Base-by-base conservation (phyloP, 2,329 filamentous ascomycete genomes). In the Aspergillus bombycis region DNA sequence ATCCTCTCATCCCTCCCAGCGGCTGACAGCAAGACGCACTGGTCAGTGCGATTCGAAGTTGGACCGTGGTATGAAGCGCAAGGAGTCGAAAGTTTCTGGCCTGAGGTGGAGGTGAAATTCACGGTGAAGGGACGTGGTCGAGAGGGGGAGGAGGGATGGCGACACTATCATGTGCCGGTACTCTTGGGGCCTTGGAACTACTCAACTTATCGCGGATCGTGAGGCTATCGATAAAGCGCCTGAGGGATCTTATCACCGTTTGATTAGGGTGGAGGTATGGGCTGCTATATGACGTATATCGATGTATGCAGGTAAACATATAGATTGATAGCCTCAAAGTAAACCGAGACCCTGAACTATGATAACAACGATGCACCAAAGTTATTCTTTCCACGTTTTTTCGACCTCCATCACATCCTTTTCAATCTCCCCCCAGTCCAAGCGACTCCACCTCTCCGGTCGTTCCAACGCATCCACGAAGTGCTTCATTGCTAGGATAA, bases 91-190 rank as follows among this genome's bases (percentile, higher is more conserved):
- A 80, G 79, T 69, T 82, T 84, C 69, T 84, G 81, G 79, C 81
- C 81, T 2, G 81, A 83, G 71, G 79, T 84, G 45, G 81, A 82
- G 69, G 79, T 84, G 58, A 80, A 80, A 67, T 84, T 84, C 70
- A 80, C 78, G n/a, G 80, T 83, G 1, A 79, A 81, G 63, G 78
- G 79, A 43, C 75, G 75, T 36, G 77, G 77, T 2, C 69, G 67
- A 4, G 79, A 80, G 54, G 75, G 71, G 0, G 72, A 78, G 63
- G 78, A 79, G 60, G 80, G 77, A 32, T 81, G 80, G 77, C 72
- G 79, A 55, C 81, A 84, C 72, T 83, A 83, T 69, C 82, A 84
- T 78, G 81, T 84, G 21, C 82, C 82, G n/a, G 78, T 83, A 55
- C 67, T 84, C 60, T 68, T 84, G 63, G 81, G 82, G 36, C 82